Evolutionary conservation across 306 rosid species (phyloP), one percentile per base, ranked within the genome.

Genomic region (Inga leiocalycina): DNA sequence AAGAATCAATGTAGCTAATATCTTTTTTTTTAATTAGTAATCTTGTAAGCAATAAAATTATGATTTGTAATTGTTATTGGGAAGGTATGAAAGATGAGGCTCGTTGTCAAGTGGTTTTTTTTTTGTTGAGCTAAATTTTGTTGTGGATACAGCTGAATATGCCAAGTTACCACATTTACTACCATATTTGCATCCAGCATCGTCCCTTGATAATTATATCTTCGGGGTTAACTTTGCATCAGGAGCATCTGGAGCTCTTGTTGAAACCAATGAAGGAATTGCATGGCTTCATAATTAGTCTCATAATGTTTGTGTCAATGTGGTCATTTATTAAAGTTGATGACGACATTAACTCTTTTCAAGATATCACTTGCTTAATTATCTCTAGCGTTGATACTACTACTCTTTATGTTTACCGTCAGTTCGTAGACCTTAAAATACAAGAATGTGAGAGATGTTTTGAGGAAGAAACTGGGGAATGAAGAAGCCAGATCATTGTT

Each of bases 381-480:
- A 37, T 37, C 34, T 32, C 41, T 37, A 5, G 3, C 41, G 5
- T 37, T 37, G 8, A 39, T 39, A 39, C 8, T 39, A 39, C 43
- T 39, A 6, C 41, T 39, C 43, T 49, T 49, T 49, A 49, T 14
- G 16, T 48, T 2, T 49, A 49, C 5, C 37, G 37, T 9, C 74
- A 91, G 92, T 89, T 81, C 19, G 46, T 84, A 80, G 79, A 85
- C 89, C 86, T 90, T 0, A 45, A 79, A 10, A 78, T 88, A 90
- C 67, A 80, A 87, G 79, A 83, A 75, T 6, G 79, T 90, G 16
- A 89, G 51, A 80, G 84, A 68, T 39, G 1, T 56, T 17, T 19
- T 87, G 10, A 87, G 67, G 44, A 10, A 78, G 66, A 84, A 81
- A 39, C 71, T 87, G 4, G 97, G 94, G 5, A n/a, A 65, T 11